Evolutionary conservation across 2,329 filamentous ascomycete genomes (phyloP), one percentile per base, ranked within the genome.

Genomic region (Sclerotinia sclerotiorum): DNA sequence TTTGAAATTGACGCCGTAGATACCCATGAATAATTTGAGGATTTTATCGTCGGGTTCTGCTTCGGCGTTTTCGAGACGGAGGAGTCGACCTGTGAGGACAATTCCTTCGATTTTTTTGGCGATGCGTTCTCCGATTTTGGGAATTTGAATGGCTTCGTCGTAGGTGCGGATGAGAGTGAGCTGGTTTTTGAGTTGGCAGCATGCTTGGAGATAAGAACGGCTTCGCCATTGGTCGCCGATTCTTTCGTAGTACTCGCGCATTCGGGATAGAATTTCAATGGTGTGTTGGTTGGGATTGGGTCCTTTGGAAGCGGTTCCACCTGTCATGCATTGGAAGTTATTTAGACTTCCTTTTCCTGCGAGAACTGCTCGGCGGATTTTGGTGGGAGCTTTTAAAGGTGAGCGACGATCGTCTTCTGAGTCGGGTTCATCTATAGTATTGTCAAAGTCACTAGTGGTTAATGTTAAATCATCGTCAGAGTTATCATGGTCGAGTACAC

Each of bases 51-150:
- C 82, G 0, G 90, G 86, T 58, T 96, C 90, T 3, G 83, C 79
- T 67, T 85, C 84, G 0, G 90, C 87, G 73, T 89, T 87, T 46
- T 97, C 90, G 0, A 97, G 83, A 49, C 90, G 85, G 54, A 85
- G 85, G 0, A 97, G 84, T 35, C 84, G 83, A 74, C 92, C 85
- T 0, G 92, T 97, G 51, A 84, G 83, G 2, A 88, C 91, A 55
- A 97, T 97, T 76, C 97, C 94, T 74, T 95, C 92, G 71, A 98
- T 95, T 78, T 97, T 97, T 35, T 85, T 82, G 0, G 93, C 93
- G 1, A 97, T 81, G 1, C 91, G 85, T 15, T 82, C 74, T 10
- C 94, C 94, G 48, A 97, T 88, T 69, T 84, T 85, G 0, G 88
- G 87, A 0, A 97, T 82, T 2, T 80, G 78, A 15, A 84, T 80